Base-by-base conservation (phyloP, 257 asterid genomes). In the Fraxinus anomala region DNA sequence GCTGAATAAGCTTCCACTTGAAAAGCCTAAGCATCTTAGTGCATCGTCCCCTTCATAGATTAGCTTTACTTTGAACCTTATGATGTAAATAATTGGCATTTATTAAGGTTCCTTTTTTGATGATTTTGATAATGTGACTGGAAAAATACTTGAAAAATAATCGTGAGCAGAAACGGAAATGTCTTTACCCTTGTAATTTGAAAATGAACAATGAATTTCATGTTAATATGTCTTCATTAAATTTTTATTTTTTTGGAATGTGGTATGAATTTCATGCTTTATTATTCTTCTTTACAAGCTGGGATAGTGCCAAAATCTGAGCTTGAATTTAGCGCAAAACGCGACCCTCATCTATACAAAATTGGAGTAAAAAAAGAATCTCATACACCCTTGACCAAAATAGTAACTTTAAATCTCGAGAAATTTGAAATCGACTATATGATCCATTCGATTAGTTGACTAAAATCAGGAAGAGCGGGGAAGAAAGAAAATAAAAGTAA, bases 1-100 rank as follows among this genome's bases (percentile, higher is more conserved):
- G 90, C 73, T 91, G 85, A 88, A 85, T 73, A 84, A 83, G 82
- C 95, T 92, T 78, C 91, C 98, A 3, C 84, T 82, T 26, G 91
- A 88, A 78, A 89, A 86, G 44, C 75, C 79, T 71, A 87, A 87
- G 71, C 74, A 56, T 39, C 79, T 70, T 70, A 79, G 82, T 79
- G 31, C 76, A 6, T 67, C 80, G 39, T 40, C 85, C 75, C 73
- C 26, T 23, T 68, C 80, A 66, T 76, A 79, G 73, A 36, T 42
- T 47, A 9, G 19, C 6, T 47, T 71, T 34, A 65, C n/a, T 24
- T 44, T 76, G 12, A 26, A 63, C 51, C 78, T 69, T 77, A 72
- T 26, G 11, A 23, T 82, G 84, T 87, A 87, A 65, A 59, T 65
- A 80, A 69, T 70, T 76, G 13, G 70, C 63, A 11, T 8, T 1